These are phyloP conservation scores for Leccinum longicurvipes DNA, from an alignment of 768 basidiomycete species.

Conservation along the genomic window DNA sequence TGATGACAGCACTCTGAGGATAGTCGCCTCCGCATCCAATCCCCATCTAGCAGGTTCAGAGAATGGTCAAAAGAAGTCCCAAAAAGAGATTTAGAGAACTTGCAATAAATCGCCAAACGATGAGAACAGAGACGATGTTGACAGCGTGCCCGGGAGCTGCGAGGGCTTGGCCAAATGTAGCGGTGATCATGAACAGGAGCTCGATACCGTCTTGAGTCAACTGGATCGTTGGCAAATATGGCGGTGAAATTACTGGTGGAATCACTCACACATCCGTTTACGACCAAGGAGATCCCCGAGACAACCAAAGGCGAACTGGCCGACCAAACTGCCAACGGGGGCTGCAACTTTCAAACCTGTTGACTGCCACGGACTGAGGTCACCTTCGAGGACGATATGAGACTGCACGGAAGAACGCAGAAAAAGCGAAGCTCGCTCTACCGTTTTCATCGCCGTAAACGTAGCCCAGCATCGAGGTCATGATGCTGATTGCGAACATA, in stretches of 20 bases:
- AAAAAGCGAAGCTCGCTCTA: not conserved
- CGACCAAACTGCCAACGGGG: constrained; percentile 68
- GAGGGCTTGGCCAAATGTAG: constrained; percentile 75
- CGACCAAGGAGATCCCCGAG: constrained; percentile 73
- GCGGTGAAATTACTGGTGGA: not conserved
- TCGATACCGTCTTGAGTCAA: constrained; percentile 41
- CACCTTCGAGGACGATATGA: constrained; percentile 10
- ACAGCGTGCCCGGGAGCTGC: constrained; percentile 61
- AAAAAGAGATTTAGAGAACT: constrained; percentile 8
- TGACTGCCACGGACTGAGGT: constrained; percentile 56
- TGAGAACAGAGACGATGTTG: constrained; percentile 63
- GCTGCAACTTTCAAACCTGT: constrained; percentile 76
- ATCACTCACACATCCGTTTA: constrained; percentile 70
- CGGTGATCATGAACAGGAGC: constrained; percentile 74
- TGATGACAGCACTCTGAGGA: constrained; percentile 77
- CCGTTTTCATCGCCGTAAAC: constrained; percentile 52
- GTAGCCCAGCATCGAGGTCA: constrained; percentile 78
- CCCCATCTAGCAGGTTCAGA: constrained; percentile 48
- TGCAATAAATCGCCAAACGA: constrained; percentile 80
- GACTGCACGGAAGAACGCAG: not conserved
- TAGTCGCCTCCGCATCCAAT: constrained; percentile 88
- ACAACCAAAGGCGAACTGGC: constrained; percentile 75
- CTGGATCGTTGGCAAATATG: not conserved
- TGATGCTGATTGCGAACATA: constrained; percentile 87
- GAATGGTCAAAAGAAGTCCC: not conserved